Evolutionary conservation across 2,329 filamentous ascomycete species (phyloP).

Genomic region (Aureobasidium zeae): DNA sequence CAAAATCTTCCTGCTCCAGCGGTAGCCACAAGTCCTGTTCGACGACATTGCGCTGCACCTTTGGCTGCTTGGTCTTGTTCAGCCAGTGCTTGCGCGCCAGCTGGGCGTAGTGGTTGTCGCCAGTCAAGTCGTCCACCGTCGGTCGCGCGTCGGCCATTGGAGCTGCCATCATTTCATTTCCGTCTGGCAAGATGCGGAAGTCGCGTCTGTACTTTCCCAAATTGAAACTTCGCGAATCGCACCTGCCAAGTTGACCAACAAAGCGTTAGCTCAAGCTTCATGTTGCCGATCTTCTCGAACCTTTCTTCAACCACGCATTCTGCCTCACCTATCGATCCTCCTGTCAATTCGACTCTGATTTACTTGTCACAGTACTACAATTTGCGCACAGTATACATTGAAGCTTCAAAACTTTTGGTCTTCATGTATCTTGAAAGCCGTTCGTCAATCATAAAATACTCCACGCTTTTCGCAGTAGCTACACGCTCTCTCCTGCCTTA

Average conservation of each 20-base stretch:
- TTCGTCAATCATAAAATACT: not conserved
- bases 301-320: not conserved
- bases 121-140: constrained; percentile 59
- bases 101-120: constrained; percentile 55
- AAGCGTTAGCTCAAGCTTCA: not conserved
- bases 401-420: too few relatives aligned
- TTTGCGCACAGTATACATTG: too few relatives aligned
- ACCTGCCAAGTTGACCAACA: constrained; percentile 8
- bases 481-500: too few relatives aligned
- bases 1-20: constrained; percentile 72
- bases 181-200: not conserved
- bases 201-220: constrained; percentile 3
- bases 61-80: constrained; percentile 51
- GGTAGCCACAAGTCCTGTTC: constrained; percentile 84
- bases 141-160: constrained; percentile 40
- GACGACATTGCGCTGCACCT: constrained; percentile 70
- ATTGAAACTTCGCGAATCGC: constrained; percentile 10
- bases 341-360: too few relatives aligned
- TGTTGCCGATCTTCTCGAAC: not conserved
- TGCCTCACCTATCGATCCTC: too few relatives aligned
- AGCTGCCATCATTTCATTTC: constrained; percentile 14
- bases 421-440: too few relatives aligned
- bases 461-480: not conserved
- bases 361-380: too few relatives aligned
- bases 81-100: constrained; percentile 83